Evolutionary conservation across 441 rosid genomes (phyloP).

Genomic region (Isatis lusitanica): DNA sequence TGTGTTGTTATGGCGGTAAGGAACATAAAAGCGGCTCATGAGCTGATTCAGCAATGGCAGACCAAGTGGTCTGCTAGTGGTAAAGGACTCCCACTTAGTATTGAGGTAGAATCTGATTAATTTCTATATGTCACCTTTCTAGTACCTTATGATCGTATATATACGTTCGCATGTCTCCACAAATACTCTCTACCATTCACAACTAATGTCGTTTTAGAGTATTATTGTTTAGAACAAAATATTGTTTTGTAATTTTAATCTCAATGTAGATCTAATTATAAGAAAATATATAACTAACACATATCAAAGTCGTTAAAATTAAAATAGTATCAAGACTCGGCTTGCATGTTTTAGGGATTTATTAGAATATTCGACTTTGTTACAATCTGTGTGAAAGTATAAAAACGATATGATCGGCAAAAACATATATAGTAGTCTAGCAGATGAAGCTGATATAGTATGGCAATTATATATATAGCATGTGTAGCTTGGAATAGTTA

Average conservation of each 20-base stretch:
- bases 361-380: neutral
- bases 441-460: too few relatives aligned
- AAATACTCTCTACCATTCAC: too few relatives aligned
- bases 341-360: neutral
- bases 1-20: conserved; percentile 90
- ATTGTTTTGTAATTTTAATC: neutral
- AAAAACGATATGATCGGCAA: too few relatives aligned
- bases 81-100: conserved; percentile 48
- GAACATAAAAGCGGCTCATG: conserved; percentile 61
- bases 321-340: too few relatives aligned
- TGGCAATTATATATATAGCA: too few relatives aligned
- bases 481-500: too few relatives aligned
- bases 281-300: neutral
- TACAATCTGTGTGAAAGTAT: neutral
- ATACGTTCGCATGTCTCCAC: too few relatives aligned
- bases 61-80: conserved; percentile 53
- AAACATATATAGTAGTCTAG: too few relatives aligned
- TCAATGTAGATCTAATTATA: neutral
- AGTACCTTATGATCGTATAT: neutral
- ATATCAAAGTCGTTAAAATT: neutral
- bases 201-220: too few relatives aligned
- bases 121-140: neutral
- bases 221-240: too few relatives aligned
- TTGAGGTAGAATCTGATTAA: conserved; percentile 46
- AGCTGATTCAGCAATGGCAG: conserved; percentile 73